Evolutionary conservation across 2,329 filamentous ascomycete genomes (phyloP).

Genomic region (Cryphonectria parasitica): DNA sequence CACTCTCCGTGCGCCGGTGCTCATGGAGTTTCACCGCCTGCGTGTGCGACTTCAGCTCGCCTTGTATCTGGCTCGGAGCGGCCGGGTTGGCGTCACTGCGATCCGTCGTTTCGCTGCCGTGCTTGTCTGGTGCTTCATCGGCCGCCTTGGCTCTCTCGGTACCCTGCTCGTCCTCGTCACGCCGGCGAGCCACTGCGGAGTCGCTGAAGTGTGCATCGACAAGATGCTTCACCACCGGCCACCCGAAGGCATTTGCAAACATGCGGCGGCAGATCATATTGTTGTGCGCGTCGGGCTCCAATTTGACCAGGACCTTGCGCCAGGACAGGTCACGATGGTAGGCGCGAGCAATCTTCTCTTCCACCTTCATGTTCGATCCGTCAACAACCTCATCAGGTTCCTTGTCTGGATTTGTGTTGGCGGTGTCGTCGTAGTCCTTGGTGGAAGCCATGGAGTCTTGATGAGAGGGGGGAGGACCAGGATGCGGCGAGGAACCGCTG

Average conservation of each 20-base stretch:
- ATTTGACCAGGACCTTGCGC: constrained; percentile 93
- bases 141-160: constrained; percentile 70
- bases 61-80: not conserved
- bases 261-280: constrained; percentile 96
- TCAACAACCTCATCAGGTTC: constrained; percentile 55
- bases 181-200: constrained; percentile 64
- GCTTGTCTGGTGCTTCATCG: constrained; percentile 57
- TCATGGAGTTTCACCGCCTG: constrained; percentile 13
- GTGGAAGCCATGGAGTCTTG: constrained; percentile 49
- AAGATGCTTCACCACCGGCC: constrained; percentile 94
- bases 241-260: constrained; percentile 97
- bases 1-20: constrained; percentile 35
- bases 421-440: constrained; percentile 57
- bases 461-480: constrained; percentile 37
- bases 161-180: constrained; percentile 69
- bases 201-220: constrained; percentile 94
- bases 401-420: constrained; percentile 51
- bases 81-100: constrained; percentile 27
- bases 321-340: constrained; percentile 92
- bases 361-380: constrained; percentile 78
- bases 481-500: constrained; percentile 41
- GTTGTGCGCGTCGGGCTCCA: constrained; percentile 97
- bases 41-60: constrained; percentile 2
- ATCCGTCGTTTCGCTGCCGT: constrained; percentile 67
- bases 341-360: constrained; percentile 95